A percentile compares a stretch with the other conserved stretches of the same genome.
Conservation (phyloP, 768 basidiomycete genomes). For the Auricularia cornea region DNA sequence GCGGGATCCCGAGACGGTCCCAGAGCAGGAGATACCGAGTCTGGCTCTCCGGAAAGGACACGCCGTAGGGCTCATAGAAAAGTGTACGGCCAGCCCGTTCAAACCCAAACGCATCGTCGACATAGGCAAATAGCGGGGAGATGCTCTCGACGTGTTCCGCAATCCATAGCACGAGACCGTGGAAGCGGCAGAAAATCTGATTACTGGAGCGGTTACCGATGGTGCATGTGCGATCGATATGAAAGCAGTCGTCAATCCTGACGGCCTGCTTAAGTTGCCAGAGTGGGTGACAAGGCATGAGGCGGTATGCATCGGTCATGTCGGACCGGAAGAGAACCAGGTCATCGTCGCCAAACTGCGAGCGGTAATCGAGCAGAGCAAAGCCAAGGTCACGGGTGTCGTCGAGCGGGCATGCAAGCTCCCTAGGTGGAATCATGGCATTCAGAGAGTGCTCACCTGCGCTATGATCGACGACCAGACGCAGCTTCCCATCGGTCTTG, state of each 20-base stretch:
- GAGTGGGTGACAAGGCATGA: slow-evolving; percentile 27
- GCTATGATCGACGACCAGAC: slow-evolving; percentile 33
- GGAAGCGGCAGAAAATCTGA: slow-evolving; percentile 23
- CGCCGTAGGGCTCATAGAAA: slow-evolving; percentile 25
- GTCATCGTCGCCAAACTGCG: neutral
- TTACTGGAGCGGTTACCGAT: slow-evolving; percentile 25
- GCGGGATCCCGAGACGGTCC: slow-evolving; percentile 33
- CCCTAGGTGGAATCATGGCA: slow-evolving; percentile 21
- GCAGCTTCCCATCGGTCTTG: slow-evolving; percentile 25
- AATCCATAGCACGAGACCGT: slow-evolving; percentile 31
- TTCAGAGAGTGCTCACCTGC: slow-evolving; percentile 28
- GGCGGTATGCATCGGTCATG: slow-evolving; percentile 28
- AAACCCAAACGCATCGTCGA: slow-evolving; percentile 26
- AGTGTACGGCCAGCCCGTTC: slow-evolving; percentile 14
- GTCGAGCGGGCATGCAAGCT: slow-evolving; percentile 29
- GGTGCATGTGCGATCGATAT: slow-evolving; percentile 26
- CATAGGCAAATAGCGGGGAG: slow-evolving; percentile 20
- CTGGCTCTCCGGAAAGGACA: slow-evolving; percentile 24
- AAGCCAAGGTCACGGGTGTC: slow-evolving; percentile 25
- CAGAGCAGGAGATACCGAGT: slow-evolving; percentile 28
- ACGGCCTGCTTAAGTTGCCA: slow-evolving; percentile 37
- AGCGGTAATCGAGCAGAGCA: slow-evolving; percentile 4
- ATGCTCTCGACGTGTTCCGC: slow-evolving; percentile 15
- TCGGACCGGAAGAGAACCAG: slow-evolving; percentile 29
- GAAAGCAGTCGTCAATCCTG: slow-evolving; percentile 17